Evolutionary conservation across 441 rosid genomes (phyloP), one percentile per base, ranked within the genome.

Genomic region (Pelargonium myrrhifolium): DNA sequence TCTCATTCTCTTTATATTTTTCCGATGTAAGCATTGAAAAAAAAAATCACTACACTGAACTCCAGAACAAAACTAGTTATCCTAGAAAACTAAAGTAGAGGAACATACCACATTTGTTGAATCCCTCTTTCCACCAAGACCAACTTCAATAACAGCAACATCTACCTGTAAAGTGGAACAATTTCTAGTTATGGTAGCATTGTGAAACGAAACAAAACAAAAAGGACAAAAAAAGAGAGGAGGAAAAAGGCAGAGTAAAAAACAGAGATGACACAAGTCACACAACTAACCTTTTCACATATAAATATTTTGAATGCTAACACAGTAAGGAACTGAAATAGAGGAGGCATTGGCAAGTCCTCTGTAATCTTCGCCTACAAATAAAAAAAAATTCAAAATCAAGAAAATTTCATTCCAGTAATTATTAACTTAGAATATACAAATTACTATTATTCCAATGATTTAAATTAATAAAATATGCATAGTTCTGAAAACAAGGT

Each of bases 81-180:
- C 31, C 56, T 49, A 4, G n/a, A 4, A 1, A 24, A 62, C 12
- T 17, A 24, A 17, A 45, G 68, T 71, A 55, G 59, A 76, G 78
- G 75, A 39, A 65, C 80, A 64, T 78, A 89, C 97, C 86, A 87
- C 97, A 68, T 91, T 91, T 40, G 97, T 91, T 42, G 97, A 81
- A 79, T 91, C 97, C 0, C 20, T 78, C 68, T 24, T 73, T 51
- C 96, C 97, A 39, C 96, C 96, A 70, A 92, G 83, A 62, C 97
- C 97, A 73, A 87, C 96, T 85, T 92, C 97, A 82, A 92, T 83
- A 67, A 92, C 74, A 26, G 92, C 87, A 71, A 92, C 94, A 77
- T 92, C 90, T 65, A 92, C 97, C 97, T 92, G 76, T 43, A 22
- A 75, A 67, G 67, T 74, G 55, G 43, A 73, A 58, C 3, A 68